phyloP scores from a whole-genome alignment of 192 early-diverging fungal genomes.

The Gryganskiella cystojenkinii region DNA sequence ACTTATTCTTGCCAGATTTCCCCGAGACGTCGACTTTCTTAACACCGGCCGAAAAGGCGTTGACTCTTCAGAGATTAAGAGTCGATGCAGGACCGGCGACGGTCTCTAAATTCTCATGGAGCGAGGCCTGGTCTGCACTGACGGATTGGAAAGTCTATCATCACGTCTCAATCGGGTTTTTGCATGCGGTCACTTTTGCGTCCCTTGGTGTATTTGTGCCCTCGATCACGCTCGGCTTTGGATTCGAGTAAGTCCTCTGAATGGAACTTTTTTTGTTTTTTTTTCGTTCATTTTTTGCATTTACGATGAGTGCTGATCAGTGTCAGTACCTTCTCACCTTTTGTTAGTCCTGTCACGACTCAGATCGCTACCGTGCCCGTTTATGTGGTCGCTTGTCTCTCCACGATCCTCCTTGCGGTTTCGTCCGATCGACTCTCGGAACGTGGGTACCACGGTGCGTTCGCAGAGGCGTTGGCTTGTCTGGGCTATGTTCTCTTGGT shows the following conservation, averaged over 20 bases:
- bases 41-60: constrained; percentile 41
- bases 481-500: constrained; percentile 5
- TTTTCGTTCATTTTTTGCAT: too few relatives aligned
- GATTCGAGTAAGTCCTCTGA: constrained; percentile 50
- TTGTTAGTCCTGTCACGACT: constrained; percentile 7
- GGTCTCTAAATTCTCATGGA: constrained; percentile 51
- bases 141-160: constrained; percentile 54
- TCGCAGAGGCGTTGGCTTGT: not conserved
- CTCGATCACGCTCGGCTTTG: constrained; percentile 69
- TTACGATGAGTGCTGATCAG: not conserved
- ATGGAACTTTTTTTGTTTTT: not conserved
- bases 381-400: not conserved
- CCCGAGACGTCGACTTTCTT: constrained; percentile 55
- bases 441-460: constrained; percentile 6
- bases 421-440: constrained; percentile 6
- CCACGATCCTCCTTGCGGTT: not conserved
- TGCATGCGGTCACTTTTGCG: constrained; percentile 64
- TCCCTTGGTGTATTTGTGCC: constrained; percentile 73
- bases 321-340: constrained; percentile 4
- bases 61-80: constrained; percentile 39
- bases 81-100: constrained; percentile 53
- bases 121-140: constrained; percentile 46
- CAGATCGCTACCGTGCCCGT: constrained; percentile 12
- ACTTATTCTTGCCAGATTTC: constrained; percentile 54
- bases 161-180: constrained; percentile 62